phyloP scores from a whole-genome alignment of 1,284 basidiomycete species.

The Grifola frondosa region DNA sequence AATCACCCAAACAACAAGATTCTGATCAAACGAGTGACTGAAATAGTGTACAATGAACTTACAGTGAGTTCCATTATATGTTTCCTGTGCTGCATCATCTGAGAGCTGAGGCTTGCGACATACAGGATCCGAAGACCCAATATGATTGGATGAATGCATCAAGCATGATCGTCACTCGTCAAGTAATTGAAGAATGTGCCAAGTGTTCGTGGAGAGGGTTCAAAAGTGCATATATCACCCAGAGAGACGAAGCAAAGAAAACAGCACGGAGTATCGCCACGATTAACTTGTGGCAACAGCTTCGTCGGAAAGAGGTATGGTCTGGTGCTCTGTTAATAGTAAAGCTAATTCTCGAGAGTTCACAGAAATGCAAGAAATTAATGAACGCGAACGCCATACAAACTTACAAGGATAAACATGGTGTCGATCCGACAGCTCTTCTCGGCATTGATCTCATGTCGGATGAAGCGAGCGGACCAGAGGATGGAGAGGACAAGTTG shows the following conservation, averaged over 20 bases:
- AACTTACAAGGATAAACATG: neutral
- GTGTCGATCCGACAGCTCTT: slow-evolving; percentile 4
- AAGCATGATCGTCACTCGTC: slow-evolving; percentile 2
- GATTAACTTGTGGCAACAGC: neutral
- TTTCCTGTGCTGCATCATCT: too few relatives aligned
- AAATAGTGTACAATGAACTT: too few relatives aligned
- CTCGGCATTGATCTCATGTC: slow-evolving; percentile 6
- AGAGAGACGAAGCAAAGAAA: neutral
- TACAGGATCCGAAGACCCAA: neutral
- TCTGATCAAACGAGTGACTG: too few relatives aligned
- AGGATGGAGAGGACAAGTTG: neutral
- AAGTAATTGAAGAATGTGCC: slow-evolving; percentile 1
- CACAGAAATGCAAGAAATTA: neutral
- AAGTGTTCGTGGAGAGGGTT: slow-evolving; percentile 6
- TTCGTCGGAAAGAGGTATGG: slow-evolving; percentile 2
- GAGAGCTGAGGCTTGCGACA: too few relatives aligned
- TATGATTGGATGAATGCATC: slow-evolving; percentile 5
- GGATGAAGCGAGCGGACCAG: slow-evolving; percentile 7
- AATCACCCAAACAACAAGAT: too few relatives aligned
- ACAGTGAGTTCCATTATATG: too few relatives aligned
- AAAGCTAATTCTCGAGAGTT: neutral
- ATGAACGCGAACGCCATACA: neutral
- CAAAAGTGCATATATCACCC: slow-evolving; percentile 1
- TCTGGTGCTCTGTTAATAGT: too few relatives aligned
- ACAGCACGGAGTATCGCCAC: neutral